Percentiles rank a stretch among this genome's conserved stretches.
Evolutionary conservation across 305 asterid genomes (phyloP).

Genomic region (Rubia tinctorum): DNA sequence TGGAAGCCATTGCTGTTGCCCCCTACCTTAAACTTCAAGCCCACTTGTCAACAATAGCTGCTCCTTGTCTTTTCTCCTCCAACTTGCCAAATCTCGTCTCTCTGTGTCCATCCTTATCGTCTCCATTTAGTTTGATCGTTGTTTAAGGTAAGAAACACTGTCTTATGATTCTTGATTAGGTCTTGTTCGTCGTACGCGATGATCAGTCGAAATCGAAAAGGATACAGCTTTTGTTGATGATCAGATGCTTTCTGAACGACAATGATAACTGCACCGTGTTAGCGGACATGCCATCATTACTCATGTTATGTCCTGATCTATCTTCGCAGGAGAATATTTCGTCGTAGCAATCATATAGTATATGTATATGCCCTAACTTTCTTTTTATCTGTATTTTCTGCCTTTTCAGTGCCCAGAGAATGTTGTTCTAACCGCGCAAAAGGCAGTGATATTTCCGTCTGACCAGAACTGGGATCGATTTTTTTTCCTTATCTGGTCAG

Average conservation of each 20-base stretch:
- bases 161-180: background rate
- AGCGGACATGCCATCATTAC: slow-evolving; percentile 13
- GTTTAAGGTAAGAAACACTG: background rate
- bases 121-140: background rate
- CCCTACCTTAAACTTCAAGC: background rate
- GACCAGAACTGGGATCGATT: slow-evolving; percentile 3
- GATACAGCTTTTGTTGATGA: background rate
- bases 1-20: slow-evolving; percentile 15
- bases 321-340: background rate
- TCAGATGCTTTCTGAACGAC: background rate
- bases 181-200: too few relatives aligned
- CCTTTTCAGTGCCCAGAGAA: slow-evolving; percentile 12
- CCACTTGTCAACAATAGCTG: slow-evolving; percentile 24
- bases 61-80: background rate
- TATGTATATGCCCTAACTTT: background rate
- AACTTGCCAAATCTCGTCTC: background rate
- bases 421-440: background rate
- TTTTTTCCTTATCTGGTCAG: background rate
- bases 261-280: slow-evolving; percentile 10
- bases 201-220: background rate
- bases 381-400: slow-evolving; percentile 5
- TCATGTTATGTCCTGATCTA: slow-evolving; percentile 6
- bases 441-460: background rate
- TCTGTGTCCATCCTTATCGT: slow-evolving; percentile 1
- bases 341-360: background rate